Conservation (phyloP, 1,139 yeast genomes). For the Hansenula sp. region DNA sequence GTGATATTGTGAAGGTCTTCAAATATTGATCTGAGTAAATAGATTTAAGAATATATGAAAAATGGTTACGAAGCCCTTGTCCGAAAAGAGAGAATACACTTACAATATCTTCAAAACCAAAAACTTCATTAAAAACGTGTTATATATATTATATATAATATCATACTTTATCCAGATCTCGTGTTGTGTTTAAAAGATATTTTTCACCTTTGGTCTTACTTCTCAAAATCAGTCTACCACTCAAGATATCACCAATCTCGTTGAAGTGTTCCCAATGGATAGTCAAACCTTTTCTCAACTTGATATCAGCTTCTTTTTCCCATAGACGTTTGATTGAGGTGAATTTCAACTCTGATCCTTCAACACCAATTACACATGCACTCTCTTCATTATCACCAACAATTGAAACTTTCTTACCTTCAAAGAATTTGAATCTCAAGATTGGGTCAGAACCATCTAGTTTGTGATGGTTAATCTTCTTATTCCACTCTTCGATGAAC, state of each 20-base stretch:
- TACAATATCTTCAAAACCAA: no score
- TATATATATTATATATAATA: no score
- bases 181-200: no score
- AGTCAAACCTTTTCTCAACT: constrained; percentile 59
- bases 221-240: constrained; percentile 57
- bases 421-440: constrained; percentile 35
- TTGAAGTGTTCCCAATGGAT: constrained; percentile 66
- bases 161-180: no score
- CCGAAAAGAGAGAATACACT: no score
- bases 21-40: no score
- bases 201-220: constrained; percentile 17
- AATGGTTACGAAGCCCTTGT: no score
- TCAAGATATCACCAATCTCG: constrained; percentile 59
- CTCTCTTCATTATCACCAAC: constrained; percentile 35
- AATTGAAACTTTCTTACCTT: constrained; percentile 35
- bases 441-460: constrained; percentile 27
- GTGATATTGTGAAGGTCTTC: no score
- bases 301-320: constrained; percentile 53
- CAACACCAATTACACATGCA: constrained; percentile 67
- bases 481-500: constrained; percentile 63
- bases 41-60: no score
- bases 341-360: constrained; percentile 58
- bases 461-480: constrained; percentile 20
- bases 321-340: constrained; percentile 51
- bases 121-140: no score